Percentiles rank a stretch among this genome's conserved stretches.
These are phyloP conservation scores for Chlamydomonas urium DNA, from an alignment of 139 green algal genomes.

Conservation along the genomic window DNA sequence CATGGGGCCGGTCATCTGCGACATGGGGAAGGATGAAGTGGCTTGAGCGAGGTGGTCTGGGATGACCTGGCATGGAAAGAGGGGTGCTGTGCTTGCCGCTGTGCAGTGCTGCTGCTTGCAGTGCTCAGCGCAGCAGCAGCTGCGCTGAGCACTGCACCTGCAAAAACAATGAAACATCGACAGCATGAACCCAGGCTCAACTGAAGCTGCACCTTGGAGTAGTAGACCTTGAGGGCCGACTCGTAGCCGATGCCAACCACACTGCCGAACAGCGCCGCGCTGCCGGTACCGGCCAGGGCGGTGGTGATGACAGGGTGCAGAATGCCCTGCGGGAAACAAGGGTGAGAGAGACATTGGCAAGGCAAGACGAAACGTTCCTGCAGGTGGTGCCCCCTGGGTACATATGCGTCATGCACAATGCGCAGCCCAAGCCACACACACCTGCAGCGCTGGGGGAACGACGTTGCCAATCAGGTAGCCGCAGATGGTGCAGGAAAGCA, in stretches of 20 bases:
- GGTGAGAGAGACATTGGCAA: background rate
- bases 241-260: conserved; percentile 48
- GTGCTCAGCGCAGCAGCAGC: no score
- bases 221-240: conserved; percentile 23
- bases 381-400: background rate
- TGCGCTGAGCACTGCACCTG: no score
- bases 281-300: conserved; percentile 52
- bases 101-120: no score
- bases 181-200: background rate
- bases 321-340: conserved; percentile 23
- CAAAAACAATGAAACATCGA: no score
- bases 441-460: conserved; percentile 42
- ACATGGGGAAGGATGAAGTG: no score
- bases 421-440: background rate
- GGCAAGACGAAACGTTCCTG: background rate
- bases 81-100: no score
- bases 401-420: background rate
- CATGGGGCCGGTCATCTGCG: conserved; percentile 22
- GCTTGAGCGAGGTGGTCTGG: no score
- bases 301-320: conserved; percentile 69
- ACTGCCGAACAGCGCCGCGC: conserved; percentile 37
- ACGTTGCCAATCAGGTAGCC: conserved; percentile 60
- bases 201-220: conserved; percentile 5
- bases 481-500: conserved; percentile 52
- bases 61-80: no score